Base-by-base conservation (phyloP, 129 eudicot genomes). In the Flaveria robusta region DNA sequence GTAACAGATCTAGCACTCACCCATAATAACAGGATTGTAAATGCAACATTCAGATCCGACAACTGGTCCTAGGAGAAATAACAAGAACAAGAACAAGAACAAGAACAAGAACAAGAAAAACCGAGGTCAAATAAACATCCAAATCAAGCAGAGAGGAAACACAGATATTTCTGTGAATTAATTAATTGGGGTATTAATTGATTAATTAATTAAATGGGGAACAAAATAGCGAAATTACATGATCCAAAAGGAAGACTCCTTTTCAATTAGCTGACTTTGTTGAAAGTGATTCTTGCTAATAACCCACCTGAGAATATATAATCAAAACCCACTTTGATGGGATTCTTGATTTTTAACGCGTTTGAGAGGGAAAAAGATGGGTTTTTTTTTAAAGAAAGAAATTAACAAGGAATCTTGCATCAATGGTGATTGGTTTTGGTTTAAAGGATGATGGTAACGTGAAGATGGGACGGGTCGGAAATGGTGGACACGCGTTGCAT, bases 11-110 rank as follows among this genome's bases (percentile, higher is more conserved):
- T 68, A 37, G 67, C 75, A 75, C 83, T 73, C 74, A 66, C 60
- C 60, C 68, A 72, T 75, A 34, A 72, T 19, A 54, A 72, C 56
- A 54, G 49, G 18, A 66, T 54, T 74, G 68, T 51, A 62, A 81
- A 77, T 22, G 43, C 68, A 60, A 70, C 39, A 41, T 76, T 60
- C 46, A 71, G 88, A 87, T 84, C 86, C 80, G 62, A 77, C 83
- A 76, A 78, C 62, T 50, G 39, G 58, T 76, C 74, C 73, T 81
- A 60, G 56, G 41, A 60, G 46, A 50, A 66, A 51, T 31, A 77
- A 78, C 73, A 77, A 65, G 75, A 68, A 74, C 24, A 12, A 43
- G 23, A 29, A 68, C 14, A 16, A 20, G 47, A 56, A 39, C 73
- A 77, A 65, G 75, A 68, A 74, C 24, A 12, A 43, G 23, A 29